Conservation (phyloP, 176 grass and related monocot genomes). For the Oryza glumipatula region DNA sequence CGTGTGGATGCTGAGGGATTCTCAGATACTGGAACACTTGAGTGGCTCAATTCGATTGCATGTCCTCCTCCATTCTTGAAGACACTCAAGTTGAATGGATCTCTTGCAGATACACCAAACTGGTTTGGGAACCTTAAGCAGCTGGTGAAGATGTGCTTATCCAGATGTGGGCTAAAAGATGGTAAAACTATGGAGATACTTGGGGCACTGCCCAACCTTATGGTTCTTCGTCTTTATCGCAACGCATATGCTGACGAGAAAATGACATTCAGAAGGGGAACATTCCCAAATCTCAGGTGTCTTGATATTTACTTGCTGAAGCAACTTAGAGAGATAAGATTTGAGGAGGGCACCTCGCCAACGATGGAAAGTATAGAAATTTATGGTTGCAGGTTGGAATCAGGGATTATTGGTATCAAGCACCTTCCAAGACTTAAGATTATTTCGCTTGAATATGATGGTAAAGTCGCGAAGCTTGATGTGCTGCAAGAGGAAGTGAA, state of each 20-base stretch:
- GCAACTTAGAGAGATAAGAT: not conserved
- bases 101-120: not conserved
- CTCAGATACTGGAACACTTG: not conserved
- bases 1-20: not conserved
- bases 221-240: fast-evolving
- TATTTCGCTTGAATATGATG: not conserved
- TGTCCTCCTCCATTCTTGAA: not conserved
- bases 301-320: fast-evolving
- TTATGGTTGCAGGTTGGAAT: not conserved
- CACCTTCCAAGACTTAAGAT: constrained; percentile 3
- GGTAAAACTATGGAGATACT: not conserved
- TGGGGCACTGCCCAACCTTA: constrained; percentile 17
- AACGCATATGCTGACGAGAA: not conserved
- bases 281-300: constrained; percentile 6
- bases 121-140: not conserved
- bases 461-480: not conserved
- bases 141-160: not conserved
- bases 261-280: not conserved
- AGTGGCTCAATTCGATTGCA: not conserved
- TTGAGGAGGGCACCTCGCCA: not conserved
- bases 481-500: not conserved
- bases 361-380: constrained; percentile 8
- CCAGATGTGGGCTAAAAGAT: fast-evolving
- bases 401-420: not conserved
- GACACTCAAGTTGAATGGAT: not conserved